A percentile compares a stretch with the other conserved stretches of the same genome.
These are phyloP conservation scores for Apiospora arundinis DNA, from an alignment of 2,329 filamentous ascomycete genomes.

Conservation along the genomic window DNA sequence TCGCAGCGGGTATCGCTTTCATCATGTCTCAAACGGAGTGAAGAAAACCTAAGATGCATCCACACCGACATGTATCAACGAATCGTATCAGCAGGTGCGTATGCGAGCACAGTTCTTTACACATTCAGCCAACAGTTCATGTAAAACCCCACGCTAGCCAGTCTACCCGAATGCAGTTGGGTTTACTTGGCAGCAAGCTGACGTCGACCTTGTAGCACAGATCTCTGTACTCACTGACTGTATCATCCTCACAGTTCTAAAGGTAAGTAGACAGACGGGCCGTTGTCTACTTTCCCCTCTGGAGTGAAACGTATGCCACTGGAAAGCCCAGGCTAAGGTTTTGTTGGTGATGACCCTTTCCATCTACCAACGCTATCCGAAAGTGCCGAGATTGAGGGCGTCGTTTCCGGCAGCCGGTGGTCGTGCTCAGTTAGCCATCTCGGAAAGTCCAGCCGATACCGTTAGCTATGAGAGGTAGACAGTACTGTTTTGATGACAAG, in stretches of 20 bases:
- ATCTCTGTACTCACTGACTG: neutral
- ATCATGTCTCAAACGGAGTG: slow-evolving; percentile 10
- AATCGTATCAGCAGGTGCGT: neutral
- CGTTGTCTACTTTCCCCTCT: neutral
- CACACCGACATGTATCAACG: neutral
- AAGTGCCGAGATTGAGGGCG: neutral
- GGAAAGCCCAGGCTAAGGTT: neutral
- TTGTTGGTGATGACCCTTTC: neutral
- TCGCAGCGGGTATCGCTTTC: neutral
- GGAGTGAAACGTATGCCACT: neutral
- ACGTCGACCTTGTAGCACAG: neutral
- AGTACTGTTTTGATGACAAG: neutral
- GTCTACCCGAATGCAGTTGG: neutral
- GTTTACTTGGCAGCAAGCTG: neutral
- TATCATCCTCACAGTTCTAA: neutral
- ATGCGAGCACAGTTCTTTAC: neutral
- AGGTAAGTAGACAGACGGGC: neutral
- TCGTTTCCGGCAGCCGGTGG: neutral
- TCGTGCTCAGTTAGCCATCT: neutral
- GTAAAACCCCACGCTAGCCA: neutral
- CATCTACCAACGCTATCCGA: slow-evolving; percentile 16
- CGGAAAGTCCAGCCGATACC: neutral
- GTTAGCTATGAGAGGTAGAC: neutral
- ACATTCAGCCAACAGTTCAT: slow-evolving; percentile 1
- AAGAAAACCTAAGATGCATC: neutral